These are phyloP conservation scores for Tetrapisispora iriomotensis DNA, from an alignment of 805 yeast species.

Conservation along the genomic window DNA sequence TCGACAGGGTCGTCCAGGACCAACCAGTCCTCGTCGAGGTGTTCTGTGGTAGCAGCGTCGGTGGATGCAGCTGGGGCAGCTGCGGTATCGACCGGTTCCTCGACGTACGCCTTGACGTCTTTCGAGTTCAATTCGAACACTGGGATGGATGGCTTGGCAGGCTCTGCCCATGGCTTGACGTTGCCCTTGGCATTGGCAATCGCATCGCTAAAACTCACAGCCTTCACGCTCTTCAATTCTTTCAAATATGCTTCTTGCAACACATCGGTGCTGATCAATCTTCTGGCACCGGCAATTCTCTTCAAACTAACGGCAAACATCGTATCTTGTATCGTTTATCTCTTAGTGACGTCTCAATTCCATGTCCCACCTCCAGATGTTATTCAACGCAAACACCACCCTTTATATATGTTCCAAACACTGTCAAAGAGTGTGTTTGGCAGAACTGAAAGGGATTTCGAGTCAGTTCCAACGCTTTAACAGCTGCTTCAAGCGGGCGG, in stretches of 20 bases:
- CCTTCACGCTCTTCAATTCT: conserved; percentile 77
- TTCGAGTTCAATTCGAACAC: conserved; percentile 57
- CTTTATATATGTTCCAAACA: too few species aligned
- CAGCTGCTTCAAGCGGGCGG: too few species aligned
- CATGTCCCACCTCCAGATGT: too few species aligned
- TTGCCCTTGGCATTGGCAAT: conserved; percentile 60
- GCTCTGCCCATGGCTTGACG: conserved; percentile 76
- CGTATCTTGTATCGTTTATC: not conserved
- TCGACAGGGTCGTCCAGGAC: conserved; percentile 49
- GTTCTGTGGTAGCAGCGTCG: conserved; percentile 30
- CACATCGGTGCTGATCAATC: conserved; percentile 39
- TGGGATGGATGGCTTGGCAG: conserved; percentile 71
- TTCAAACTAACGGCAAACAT: not conserved
- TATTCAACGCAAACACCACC: too few species aligned
- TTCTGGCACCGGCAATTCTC: not conserved
- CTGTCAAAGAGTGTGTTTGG: not conserved
- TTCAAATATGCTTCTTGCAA: conserved; percentile 77
- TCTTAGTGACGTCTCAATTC: too few species aligned
- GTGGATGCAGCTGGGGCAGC: conserved; percentile 35
- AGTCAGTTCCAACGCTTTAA: too few species aligned
- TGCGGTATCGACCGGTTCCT: conserved; percentile 61
- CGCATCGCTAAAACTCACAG: conserved; percentile 57
- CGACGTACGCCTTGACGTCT: conserved; percentile 58
- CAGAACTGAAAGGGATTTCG: not conserved
- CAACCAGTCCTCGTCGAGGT: conserved; percentile 55